Percentiles rank a stretch among this genome's conserved stretches.
Conservation (phyloP, 345 rosid genomes). For the Ailanthus altissimus region DNA sequence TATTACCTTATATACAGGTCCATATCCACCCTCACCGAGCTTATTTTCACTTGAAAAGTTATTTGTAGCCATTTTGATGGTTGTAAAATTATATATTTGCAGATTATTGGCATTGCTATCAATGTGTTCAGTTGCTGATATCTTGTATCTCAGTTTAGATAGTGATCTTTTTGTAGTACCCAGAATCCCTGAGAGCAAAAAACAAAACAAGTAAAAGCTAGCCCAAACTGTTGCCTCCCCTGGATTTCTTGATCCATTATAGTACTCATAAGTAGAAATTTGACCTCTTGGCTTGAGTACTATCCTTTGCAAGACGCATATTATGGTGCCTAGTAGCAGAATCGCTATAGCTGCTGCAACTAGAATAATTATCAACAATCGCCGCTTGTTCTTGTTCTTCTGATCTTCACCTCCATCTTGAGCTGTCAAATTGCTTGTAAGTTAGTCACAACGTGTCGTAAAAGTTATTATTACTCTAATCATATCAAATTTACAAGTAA, state of each 20-base stretch:
- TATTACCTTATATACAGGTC: conserved; percentile 45
- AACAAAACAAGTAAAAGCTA: neutral
- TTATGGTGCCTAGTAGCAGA: neutral
- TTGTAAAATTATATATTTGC: conserved; percentile 30
- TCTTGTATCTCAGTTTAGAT: neutral
- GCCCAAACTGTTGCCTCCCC: too few relatives aligned
- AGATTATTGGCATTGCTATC: conserved; percentile 25
- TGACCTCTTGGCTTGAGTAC: neutral
- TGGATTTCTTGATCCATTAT: neutral
- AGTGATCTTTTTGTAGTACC: neutral
- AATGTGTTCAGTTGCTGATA: neutral
- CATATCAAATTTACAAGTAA: neutral
- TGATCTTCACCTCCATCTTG: neutral
- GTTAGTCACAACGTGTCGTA: neutral
- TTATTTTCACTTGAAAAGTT: conserved; percentile 38
- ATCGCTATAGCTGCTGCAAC: neutral
- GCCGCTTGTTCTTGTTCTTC: neutral
- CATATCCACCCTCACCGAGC: conserved; percentile 52
- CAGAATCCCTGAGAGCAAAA: neutral
- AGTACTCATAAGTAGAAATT: neutral
- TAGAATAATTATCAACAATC: neutral
- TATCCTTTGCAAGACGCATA: neutral
- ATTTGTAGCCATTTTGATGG: conserved; percentile 38
- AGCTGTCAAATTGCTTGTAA: neutral
- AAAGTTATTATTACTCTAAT: too few relatives aligned